Evolutionary conservation across 1,139 yeast genomes (phyloP), one percentile per base, ranked within the genome.

Genomic region (Pichia sp.): DNA sequence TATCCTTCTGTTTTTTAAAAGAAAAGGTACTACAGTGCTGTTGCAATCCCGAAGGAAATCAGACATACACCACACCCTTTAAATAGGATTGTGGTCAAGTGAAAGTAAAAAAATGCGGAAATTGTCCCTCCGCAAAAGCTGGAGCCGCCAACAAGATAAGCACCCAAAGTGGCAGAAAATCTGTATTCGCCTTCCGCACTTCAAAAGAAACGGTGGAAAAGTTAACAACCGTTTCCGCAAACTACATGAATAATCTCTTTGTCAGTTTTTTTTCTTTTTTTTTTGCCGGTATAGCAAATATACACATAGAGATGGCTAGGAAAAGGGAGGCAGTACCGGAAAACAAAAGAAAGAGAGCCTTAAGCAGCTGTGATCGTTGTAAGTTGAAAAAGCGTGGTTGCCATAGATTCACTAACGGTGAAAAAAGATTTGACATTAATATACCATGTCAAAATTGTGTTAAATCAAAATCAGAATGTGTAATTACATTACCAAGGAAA

Each of bases 341-440:
- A 25, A 27, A 22, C 34, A 39, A 25, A 25, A 44, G 45, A 36
- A 64, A 59, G 42, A 51, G 72, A 30, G 70, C 70, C 0, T 62
- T 64, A 6, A 70, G 62, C 58, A 65, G 70, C 38, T 73, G 76
- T 56, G 75, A 73, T 52, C 60, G 73, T 22, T 73, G 76, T 58
- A 71, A 70, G 55, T 49, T 54, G n/a, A 61, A 67, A 45, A 73
- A 73, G 60, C 63, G 69, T 51, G 71, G 67, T 22, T 73, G 76
- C 52, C 59, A 61, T 30, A 54, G 73, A 36, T 51, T 53, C 18
- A 46, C 44, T 27, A 46, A 56, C 10, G 54, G 56, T 7, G 45
- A 49, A 27, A 46, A 52, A 42, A 53, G 44, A 28, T 62, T 57
- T 47, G 70, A 67, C 47, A 58, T 58, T 43, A 53, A 52, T 7